A percentile compares a stretch with the other conserved stretches of the same genome.
phyloP scores from a whole-genome alignment of 2,329 filamentous ascomycete species.

The Colletotrichum shisoi region DNA sequence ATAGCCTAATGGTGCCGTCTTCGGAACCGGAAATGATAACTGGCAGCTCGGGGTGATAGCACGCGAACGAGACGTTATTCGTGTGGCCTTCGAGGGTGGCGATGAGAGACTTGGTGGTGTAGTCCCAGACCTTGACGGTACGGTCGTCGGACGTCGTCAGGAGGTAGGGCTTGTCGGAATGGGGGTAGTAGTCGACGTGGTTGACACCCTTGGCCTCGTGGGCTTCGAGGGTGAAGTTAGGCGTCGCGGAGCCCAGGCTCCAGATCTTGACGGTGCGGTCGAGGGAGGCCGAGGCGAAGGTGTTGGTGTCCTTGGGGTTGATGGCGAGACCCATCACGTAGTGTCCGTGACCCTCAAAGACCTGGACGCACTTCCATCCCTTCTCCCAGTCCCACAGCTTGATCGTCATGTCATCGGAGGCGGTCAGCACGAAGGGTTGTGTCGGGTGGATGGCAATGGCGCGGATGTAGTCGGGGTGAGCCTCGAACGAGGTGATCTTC shows the following conservation, averaged over 20 bases:
- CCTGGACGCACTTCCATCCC: conserved; percentile 95
- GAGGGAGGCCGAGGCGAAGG: conserved; percentile 89
- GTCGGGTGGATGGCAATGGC: conserved; percentile 95
- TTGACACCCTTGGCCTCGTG: conserved; percentile 98
- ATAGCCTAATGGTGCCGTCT: conserved; percentile 96
- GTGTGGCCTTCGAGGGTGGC: conserved; percentile 96
- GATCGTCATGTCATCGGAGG: conserved; percentile 98
- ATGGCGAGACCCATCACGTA: conserved; percentile 97
- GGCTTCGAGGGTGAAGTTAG: conserved; percentile 96
- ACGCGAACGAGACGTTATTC: conserved; percentile 97
- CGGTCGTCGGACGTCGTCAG: conserved; percentile 92
- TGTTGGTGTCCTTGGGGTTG: conserved; percentile 97
- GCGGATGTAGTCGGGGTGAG: conserved; percentile 97
- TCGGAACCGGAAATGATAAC: conserved; percentile 98
- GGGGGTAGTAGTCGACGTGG: conserved; percentile 88
- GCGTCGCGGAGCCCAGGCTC: conserved; percentile 90
- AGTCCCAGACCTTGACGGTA: conserved; percentile 94
- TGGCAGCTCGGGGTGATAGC: conserved; percentile 95
- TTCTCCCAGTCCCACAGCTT: conserved; percentile 99
- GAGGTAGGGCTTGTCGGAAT: conserved; percentile 82
- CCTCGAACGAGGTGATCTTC: conserved; percentile 96
- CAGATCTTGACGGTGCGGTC: conserved; percentile 98
- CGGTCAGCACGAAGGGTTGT: conserved; percentile 93
- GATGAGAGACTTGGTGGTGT: conserved; percentile 96
- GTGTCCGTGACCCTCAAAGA: conserved; percentile 95